Base-by-base conservation (phyloP, 257 asterid species). In the Ballota nigra region DNA sequence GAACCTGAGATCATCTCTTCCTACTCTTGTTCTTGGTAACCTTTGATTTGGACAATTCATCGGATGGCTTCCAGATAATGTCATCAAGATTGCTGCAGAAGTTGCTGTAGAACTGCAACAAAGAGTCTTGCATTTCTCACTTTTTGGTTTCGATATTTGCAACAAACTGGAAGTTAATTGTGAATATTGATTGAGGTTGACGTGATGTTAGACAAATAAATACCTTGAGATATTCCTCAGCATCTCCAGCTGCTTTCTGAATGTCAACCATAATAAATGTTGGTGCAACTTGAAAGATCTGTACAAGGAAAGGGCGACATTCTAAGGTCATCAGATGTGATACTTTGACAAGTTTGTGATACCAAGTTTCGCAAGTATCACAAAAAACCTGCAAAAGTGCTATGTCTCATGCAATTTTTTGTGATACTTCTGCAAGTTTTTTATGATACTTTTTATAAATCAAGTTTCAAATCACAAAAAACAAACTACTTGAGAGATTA, bases 201-300 rank as follows among this genome's bases (percentile, higher is more conserved):
- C 56, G 57, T 4, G 15, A 34, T 23, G 16, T n/a, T n/a, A 16
- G 22, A 47, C 55, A 47, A 23, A 63, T 29, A 47, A 45, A 20
- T 57, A 81, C 89, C 86, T 84, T 80, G 7, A 82, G 77, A 73
- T 84, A 92, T 78, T 92, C 99, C 34, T 85, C 87, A 65, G 92
- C 76, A 64, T 95, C 98, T 75, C 97, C 99, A 41, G 92, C 84
- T 59, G 96, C 98, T 77, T 85, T 95, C 83, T 92, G 97, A 76
- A 89, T 83, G 80, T 95, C 99, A 41, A 95, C 98, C 99, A 95
- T 95, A 78, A 89, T 88, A 79, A 86, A 92, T 24, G 93, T 80
- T 0, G 99, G 97, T 70, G 99, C 84, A 74, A 95, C 92, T 85
- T 89, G 81, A 77, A 92, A 90, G 36, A 92, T 82, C 98, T 94